Evolutionary conservation across 2,329 filamentous ascomycete species (phyloP), one percentile per base, ranked within the genome.

Genomic region (Penicillium sp.): DNA sequence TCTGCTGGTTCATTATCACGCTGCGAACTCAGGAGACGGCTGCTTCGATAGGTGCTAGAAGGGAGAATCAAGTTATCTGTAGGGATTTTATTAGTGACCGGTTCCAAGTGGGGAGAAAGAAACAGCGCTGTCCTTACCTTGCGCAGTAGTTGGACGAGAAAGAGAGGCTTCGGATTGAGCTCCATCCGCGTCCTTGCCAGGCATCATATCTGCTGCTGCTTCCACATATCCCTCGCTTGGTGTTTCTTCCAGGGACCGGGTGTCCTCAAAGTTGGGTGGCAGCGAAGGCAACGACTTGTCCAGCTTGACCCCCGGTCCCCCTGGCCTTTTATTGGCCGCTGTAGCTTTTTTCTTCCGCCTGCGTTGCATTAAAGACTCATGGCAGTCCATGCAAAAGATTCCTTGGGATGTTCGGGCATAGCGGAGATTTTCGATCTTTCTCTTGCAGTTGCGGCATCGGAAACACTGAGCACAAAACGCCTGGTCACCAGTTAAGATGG

Each of bases 371-470:
- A 99, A 79, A 27, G 91, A 95, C 76, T 99, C 95, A 72, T 99
- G 95, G 73, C 95, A 99, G 70, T 89, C 92, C 95, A 99, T 99
- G 79, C 95, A 99, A 73, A 99, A 98, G 67, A 99, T 99, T 59
- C 95, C 95, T 76, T 98, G 95, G 8, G 93, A 97, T 1, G 95
- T 99, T 70, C 95, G 87, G 53, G 95, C 95, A 85, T 98, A 99
- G 73, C 93, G 88, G 63, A 99, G 82, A 73, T 99, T 99, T 77
- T 99, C 95, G 59, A 99, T 99, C 80, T 97, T 97, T 73, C 90
- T 87, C 81, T 98, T 99, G 82, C 95, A 99, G 75, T 98, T 99
- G 68, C 95, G 86, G 79, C 95, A 99, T 68, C 93, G 86, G 79
- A 99, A 99, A 78, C 95, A 99, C 56, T 91, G 93, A 44, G 93